A percentile compares a stretch with the other conserved stretches of the same genome.
phyloP scores from a whole-genome alignment of 2,329 filamentous ascomycete genomes.

The Penicillium polonicum region DNA sequence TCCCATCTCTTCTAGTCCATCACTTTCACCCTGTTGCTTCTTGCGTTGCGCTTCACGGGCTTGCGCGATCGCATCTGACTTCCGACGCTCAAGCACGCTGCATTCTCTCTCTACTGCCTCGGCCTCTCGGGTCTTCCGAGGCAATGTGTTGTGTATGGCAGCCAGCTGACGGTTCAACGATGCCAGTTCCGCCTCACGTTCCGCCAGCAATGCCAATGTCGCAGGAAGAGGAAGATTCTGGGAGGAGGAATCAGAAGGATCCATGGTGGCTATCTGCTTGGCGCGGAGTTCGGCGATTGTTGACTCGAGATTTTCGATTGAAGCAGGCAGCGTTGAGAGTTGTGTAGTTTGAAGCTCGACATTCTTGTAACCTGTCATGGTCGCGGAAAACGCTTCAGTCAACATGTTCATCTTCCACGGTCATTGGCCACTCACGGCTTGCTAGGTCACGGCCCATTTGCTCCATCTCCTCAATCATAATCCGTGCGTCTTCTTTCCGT shows the following conservation, averaged over 20 bases:
- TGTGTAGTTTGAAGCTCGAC: conserved; percentile 54
- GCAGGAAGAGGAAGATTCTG: conserved; percentile 43
- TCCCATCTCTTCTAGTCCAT: conserved; percentile 48
- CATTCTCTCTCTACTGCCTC: conserved; percentile 48
- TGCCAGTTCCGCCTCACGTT: conserved; percentile 42
- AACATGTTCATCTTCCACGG: neutral
- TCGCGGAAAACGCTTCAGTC: neutral
- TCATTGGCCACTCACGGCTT: conserved; percentile 43
- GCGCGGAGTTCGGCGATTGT: conserved; percentile 50
- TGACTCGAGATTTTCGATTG: conserved; percentile 53
- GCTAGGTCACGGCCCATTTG: conserved; percentile 65
- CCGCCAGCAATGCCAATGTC: conserved; percentile 41
- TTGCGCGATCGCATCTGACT: conserved; percentile 45
- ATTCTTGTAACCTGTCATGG: conserved; percentile 51
- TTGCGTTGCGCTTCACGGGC: conserved; percentile 47
- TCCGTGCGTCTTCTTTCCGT: conserved; percentile 74
- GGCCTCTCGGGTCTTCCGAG: conserved; percentile 44
- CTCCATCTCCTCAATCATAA: conserved; percentile 72
- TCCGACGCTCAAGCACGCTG: conserved; percentile 45
- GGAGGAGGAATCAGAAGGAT: conserved; percentile 47
- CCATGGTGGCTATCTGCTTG: conserved; percentile 64
- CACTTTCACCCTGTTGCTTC: conserved; percentile 47
- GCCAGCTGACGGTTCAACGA: conserved; percentile 45
- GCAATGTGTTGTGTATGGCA: conserved; percentile 45
- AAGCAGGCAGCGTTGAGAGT: conserved; percentile 51